Evolutionary conservation across 805 yeast species (phyloP).

Genomic region (Myxozyma mucilagina): DNA sequence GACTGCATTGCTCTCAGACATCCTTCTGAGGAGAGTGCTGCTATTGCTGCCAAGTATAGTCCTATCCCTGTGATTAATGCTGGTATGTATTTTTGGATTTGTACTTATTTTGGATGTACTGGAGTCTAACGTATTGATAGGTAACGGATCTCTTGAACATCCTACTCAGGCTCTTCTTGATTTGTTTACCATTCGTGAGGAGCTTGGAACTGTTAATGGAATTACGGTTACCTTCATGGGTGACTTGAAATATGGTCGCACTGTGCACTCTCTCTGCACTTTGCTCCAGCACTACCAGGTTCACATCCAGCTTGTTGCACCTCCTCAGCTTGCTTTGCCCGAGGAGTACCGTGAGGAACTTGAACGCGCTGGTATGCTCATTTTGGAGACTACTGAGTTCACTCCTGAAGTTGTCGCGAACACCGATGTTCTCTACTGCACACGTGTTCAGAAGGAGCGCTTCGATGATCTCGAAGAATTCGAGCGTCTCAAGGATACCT

Average conservation of each 20-base stretch:
- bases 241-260: constrained; percentile 96
- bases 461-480: constrained; percentile 74
- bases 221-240: constrained; percentile 98
- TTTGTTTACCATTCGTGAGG: constrained; percentile 97
- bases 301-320: constrained; percentile 86
- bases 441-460: constrained; percentile 97
- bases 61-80: constrained; percentile 97
- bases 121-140: neutral
- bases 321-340: constrained; percentile 85
- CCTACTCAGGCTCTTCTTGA: constrained; percentile 99
- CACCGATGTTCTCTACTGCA: constrained; percentile 95
- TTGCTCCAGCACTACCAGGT: constrained; percentile 90
- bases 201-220: constrained; percentile 97
- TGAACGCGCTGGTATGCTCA: constrained; percentile 64
- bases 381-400: constrained; percentile 69
- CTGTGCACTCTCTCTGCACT: constrained; percentile 94
- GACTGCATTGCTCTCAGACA: constrained; percentile 98
- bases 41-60: constrained; percentile 91
- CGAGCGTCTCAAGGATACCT: constrained; percentile 84
- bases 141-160: constrained; percentile 93
- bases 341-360: constrained; percentile 67
- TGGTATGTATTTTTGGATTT: constrained; percentile 48
- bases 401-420: constrained; percentile 82
- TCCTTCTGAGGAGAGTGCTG: constrained; percentile 88
- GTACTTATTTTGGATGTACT: neutral